A percentile compares a stretch with the other conserved stretches of the same genome.
These are phyloP conservation scores for Chloromonas sp. DNA, from an alignment of 163 green algal species.

Conservation along the genomic window DNA sequence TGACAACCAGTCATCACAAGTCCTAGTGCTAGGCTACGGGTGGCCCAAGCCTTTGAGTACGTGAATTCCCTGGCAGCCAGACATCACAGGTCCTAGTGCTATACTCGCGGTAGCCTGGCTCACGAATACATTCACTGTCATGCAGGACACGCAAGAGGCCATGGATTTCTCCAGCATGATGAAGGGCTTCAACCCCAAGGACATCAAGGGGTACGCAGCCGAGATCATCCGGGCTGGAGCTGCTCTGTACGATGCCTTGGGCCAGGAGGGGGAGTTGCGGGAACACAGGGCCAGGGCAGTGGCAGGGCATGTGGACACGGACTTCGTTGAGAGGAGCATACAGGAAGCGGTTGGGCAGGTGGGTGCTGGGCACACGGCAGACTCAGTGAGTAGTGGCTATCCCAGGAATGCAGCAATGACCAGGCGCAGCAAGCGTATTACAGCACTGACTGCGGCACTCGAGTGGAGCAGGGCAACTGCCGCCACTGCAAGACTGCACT, in stretches of 20 bases:
- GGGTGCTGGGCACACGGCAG: not conserved
- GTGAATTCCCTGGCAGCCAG: no score
- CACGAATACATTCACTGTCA: not conserved
- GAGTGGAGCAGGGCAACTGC: not conserved
- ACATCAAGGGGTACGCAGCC: slow-evolving; percentile 35
- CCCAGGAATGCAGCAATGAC: no score
- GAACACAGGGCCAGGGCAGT: slow-evolving; percentile 51
- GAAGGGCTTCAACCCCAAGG: slow-evolving; percentile 43
- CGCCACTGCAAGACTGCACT: no score
- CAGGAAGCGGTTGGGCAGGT: slow-evolving; percentile 53
- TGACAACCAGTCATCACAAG: no score
- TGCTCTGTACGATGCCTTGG: slow-evolving; percentile 61
- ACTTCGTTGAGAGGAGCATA: slow-evolving; percentile 55
- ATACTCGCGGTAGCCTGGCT: no score
- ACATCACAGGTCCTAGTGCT: no score
- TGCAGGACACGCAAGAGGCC: slow-evolving; percentile 23
- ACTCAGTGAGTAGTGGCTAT: no score
- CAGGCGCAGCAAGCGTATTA: no score
- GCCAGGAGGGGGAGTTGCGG: slow-evolving; percentile 47
- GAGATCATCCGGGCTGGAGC: slow-evolving; percentile 61
- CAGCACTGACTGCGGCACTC: no score
- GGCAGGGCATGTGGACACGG: slow-evolving; percentile 53
- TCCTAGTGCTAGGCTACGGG: no score
- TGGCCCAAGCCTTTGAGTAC: no score
- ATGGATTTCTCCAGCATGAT: slow-evolving; percentile 26